Evolutionary conservation across 108 stramenopile species (phyloP), one percentile per base, ranked within the genome.

Genomic region (Nitzschia putrida): DNA sequence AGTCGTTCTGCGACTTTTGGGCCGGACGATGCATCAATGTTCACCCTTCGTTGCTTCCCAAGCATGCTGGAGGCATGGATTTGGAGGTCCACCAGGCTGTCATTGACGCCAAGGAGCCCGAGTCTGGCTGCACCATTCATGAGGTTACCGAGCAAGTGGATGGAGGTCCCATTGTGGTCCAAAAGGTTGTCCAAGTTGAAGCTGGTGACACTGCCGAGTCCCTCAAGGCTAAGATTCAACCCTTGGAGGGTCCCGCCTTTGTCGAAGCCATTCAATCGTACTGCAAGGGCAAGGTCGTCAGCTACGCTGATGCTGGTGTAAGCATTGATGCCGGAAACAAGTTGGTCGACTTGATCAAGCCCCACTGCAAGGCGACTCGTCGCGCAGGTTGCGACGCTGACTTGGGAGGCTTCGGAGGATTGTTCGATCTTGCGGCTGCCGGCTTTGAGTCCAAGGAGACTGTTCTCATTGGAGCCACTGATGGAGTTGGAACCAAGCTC

Each of bases 21-120:
- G 75, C 80, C 40, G 91, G 88, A 43, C 86, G 95, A 21, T 98
- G 97, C 80, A 83, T 94, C 43, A 99, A 99, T 78, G 99, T 99
- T 26, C 99, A 99, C 78, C 99, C 99, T 13, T 97, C 97, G 10
- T 92, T 99, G 65, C 89, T 99, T 12, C 99, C 99, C 14, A 93
- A 92, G 63, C 96, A 97, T 81, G 96, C 97, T 43, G 99, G 99
- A 2, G 96, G 97, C n/a, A 99, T 99, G 99, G 99, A 99, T 77
- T 66, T 83, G 52, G 53, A 94, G 68, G 98, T 99, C 8, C 99
- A 99, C 76, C 91, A 95, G 75, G 97, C 95, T 29, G 99, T 98
- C 25, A 81, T 99, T 56, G 97, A 94, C 66, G 96, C 97, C 20
- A 88, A 91, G 12, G 91, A 95, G 75, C 66, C 57, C 38, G 92